A percentile compares a stretch with the other conserved stretches of the same genome.
phyloP scores from a whole-genome alignment of 352 stramenopile species.

The Thalassiosira livingstoniorum region DNA sequence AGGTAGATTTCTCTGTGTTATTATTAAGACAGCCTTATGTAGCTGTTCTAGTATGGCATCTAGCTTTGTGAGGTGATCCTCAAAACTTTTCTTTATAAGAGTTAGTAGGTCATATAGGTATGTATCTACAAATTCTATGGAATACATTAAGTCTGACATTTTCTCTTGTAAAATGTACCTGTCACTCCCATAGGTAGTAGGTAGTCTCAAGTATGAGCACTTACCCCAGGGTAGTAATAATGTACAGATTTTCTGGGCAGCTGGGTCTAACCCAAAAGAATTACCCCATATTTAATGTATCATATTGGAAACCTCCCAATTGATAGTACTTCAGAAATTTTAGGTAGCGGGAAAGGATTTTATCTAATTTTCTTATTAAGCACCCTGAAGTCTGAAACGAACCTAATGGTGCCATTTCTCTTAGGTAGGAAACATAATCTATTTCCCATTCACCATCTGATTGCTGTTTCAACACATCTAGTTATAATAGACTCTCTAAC shows the following conservation, averaged over 20 bases:
- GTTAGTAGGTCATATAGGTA: conserved; percentile 38
- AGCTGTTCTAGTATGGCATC: conserved; percentile 39
- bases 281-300: conserved; percentile 62
- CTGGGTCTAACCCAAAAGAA: conserved; percentile 29
- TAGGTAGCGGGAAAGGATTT: conserved; percentile 55
- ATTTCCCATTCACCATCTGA: conserved; percentile 40
- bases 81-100: conserved; percentile 30
- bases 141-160: conserved; percentile 41
- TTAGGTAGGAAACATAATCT: too few relatives aligned
- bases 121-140: conserved; percentile 33
- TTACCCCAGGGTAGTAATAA: conserved; percentile 51
- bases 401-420: too few relatives aligned
- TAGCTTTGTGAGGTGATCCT: conserved; percentile 58
- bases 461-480: conserved; percentile 35
- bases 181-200: conserved; percentile 54
- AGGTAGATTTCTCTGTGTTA: conserved; percentile 57
- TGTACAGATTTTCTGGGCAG: conserved; percentile 29
- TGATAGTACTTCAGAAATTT: conserved; percentile 58
- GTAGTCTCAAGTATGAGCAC: conserved; percentile 47
- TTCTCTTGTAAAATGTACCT: conserved; percentile 53
- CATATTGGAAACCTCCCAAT: conserved; percentile 57
- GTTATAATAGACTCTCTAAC: conserved; percentile 34
- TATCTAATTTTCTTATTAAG: conserved; percentile 51
- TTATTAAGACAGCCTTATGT: conserved; percentile 36
- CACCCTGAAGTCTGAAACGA: conserved; percentile 59